These are phyloP conservation scores for Ceratocystis cubensis DNA, from an alignment of 2,329 filamentous ascomycete genomes.

Conservation along the genomic window DNA sequence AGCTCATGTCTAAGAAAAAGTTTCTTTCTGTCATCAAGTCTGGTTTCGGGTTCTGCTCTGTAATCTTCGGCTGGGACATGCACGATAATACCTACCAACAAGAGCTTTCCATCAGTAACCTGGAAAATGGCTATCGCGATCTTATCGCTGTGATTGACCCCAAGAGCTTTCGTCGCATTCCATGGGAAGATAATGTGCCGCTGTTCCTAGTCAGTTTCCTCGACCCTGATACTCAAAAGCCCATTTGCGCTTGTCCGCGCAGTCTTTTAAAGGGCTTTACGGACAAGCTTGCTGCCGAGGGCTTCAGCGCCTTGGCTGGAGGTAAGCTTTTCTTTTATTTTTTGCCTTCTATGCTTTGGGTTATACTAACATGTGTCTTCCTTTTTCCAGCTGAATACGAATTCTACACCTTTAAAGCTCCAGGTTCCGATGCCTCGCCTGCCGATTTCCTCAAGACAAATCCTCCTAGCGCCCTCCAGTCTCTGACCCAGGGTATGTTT, in stretches of 20 bases:
- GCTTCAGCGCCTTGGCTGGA: conserved; percentile 79
- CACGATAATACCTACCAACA: conserved; percentile 81
- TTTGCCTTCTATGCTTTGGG: background rate
- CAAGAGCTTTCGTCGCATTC: conserved; percentile 65
- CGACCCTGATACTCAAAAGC: conserved; percentile 62
- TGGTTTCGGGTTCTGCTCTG: conserved; percentile 88
- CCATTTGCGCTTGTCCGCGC: conserved; percentile 66
- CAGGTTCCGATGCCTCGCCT: conserved; percentile 50
- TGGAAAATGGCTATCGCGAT: conserved; percentile 80
- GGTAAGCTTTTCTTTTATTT: conserved; percentile 42
- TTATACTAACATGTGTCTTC: background rate
- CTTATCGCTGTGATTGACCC: conserved; percentile 73
- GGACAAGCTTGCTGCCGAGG: conserved; percentile 52
- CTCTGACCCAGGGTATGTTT: conserved; percentile 88
- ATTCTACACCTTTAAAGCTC: conserved; percentile 80
- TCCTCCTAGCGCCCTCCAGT: conserved; percentile 57
- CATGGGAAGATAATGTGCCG: conserved; percentile 77
- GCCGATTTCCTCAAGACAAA: conserved; percentile 63
- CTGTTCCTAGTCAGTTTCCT: conserved; percentile 77
- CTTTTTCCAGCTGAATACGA: conserved; percentile 66
- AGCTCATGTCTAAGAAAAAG: conserved; percentile 85
- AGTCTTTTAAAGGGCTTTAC: conserved; percentile 58
- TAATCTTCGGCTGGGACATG: conserved; percentile 96
- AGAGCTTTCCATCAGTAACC: conserved; percentile 78
- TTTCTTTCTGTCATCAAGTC: conserved; percentile 69